Base-by-base conservation (phyloP, 2,329 filamentous ascomycete species). In the Arthrobotrys entomopaga region DNA sequence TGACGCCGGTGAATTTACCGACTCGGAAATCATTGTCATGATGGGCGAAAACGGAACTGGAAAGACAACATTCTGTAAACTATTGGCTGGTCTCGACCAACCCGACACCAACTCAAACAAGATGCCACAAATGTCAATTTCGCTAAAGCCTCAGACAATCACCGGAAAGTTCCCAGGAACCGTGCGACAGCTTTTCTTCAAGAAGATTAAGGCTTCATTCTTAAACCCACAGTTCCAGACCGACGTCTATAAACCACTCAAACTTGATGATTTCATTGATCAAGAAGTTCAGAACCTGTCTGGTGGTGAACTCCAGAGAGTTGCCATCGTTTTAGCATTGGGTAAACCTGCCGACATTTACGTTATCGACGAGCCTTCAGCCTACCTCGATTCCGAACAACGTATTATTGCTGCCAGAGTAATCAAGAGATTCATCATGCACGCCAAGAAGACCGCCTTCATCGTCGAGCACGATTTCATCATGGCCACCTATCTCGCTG, bases 381-480 rank as follows among this genome's bases (percentile, higher is more conserved):
- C 93, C 76, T 99, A 99, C 83, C 91, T 99, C 71, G 95, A 99
- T 82, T 98, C 95, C 57, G 95, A 99, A 84, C 95, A 99, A 84
- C 94, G 95, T 91, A 97, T 99, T 81, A 90, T 99, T 79, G 94
- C 93, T 76, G 91, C 94, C 52, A 91, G 93, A 81, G 96, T 99
- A 81, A 99, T 99, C 85, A 99, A 99, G 87, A 91, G 95, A 78
- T 99, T 96, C 87, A 99, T 99, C 83, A 99, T 99, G 95, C 94
- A 99, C 86, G 90, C 93, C 80, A 98, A 98, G 89, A 98, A 98
- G 88, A 99, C 95, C 0, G 95, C 95, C 58, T 99, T 99, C 82
- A 89, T 99, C 78, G 94, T 99, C 82, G 95, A 99, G 89, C 95
- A 99, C 90, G 95, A 99, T 87, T 98, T 99, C 85, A 97, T 98